Percentiles rank a stretch among this genome's conserved stretches.
Conservation (phyloP, 1,284 basidiomycete species). For the Mycena citricolor region DNA sequence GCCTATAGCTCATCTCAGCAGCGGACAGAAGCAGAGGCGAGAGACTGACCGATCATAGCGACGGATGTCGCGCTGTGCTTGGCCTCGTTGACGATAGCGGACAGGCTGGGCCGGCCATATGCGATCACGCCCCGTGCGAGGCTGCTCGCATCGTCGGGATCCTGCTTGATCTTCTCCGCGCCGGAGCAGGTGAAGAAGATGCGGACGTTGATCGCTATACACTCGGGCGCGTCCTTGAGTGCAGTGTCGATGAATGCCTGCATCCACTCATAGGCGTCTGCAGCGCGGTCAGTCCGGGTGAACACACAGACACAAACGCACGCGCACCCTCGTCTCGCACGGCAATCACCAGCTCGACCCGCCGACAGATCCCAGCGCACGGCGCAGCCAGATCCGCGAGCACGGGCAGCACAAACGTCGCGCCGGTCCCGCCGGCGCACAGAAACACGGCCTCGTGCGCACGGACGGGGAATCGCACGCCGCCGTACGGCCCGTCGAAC, state of each 20-base stretch:
- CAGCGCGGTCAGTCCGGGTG: not conserved
- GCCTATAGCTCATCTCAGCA: conserved; percentile 17
- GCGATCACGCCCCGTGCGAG: conserved; percentile 1
- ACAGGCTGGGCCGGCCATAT: conserved; percentile 24
- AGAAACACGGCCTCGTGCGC: conserved; percentile 35
- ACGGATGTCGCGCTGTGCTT: conserved; percentile 18
- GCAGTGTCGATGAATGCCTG: conserved; percentile 19
- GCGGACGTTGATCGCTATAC: conserved; percentile 10
- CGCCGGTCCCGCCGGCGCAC: conserved; percentile 39
- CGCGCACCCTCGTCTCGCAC: conserved; percentile 26
- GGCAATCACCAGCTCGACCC: conserved; percentile 29
- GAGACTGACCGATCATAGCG: conserved; percentile 25
- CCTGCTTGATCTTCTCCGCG: conserved; percentile 2
- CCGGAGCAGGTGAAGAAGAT: conserved; percentile 18
- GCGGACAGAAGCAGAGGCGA: not conserved
- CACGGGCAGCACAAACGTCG: conserved; percentile 31
- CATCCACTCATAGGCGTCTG: conserved; percentile 29
- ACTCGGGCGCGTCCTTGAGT: not conserved
- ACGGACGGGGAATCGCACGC: conserved; percentile 37
- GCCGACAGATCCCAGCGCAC: conserved; percentile 15
- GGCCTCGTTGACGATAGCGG: conserved; percentile 24
- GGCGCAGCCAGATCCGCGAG: conserved; percentile 29
- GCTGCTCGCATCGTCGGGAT: conserved; percentile 1
- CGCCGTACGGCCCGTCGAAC: conserved; percentile 42
- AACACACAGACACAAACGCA: not conserved